A percentile compares a stretch with the other conserved stretches of the same genome.
These are phyloP conservation scores for Sporobolomyces roseus DNA, from an alignment of 768 basidiomycete genomes.

Conservation along the genomic window DNA sequence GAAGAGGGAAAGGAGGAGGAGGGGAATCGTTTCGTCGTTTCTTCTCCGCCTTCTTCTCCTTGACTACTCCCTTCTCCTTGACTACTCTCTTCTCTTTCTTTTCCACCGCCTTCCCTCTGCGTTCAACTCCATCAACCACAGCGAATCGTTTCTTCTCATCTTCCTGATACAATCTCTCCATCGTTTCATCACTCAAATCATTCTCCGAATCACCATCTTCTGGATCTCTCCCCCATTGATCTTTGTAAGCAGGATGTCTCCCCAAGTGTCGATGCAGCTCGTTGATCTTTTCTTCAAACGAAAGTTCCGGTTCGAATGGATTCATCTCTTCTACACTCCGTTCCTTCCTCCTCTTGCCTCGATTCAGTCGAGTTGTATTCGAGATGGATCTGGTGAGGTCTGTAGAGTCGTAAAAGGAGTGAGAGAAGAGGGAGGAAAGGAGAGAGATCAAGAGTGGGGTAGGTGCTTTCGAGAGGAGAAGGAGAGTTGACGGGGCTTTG, in stretches of 20 bases:
- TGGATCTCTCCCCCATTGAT: constrained; percentile 1
- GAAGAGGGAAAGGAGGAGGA: not conserved
- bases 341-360: too few species aligned
- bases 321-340: too few species aligned
- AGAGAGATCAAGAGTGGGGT: too few species aligned
- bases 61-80: not conserved
- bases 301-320: constrained; percentile 2
- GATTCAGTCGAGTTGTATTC: too few species aligned
- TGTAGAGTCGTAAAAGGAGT: too few species aligned
- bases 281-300: not conserved
- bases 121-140: too few species aligned
- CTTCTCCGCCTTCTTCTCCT: constrained; percentile 16
- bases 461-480: too few species aligned
- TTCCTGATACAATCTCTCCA: constrained; percentile 2
- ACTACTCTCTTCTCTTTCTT: not conserved
- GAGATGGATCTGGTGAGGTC: too few species aligned
- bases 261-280: not conserved
- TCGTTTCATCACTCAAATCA: not conserved
- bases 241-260: not conserved
- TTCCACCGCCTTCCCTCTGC: too few species aligned
- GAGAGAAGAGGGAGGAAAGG: too few species aligned
- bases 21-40: constrained; percentile 7
- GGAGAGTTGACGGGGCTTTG: too few species aligned
- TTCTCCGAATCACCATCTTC: constrained; percentile 1
- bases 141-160: not conserved